Conservation (phyloP, 345 rosid species). For the Theobroma cacao region DNA sequence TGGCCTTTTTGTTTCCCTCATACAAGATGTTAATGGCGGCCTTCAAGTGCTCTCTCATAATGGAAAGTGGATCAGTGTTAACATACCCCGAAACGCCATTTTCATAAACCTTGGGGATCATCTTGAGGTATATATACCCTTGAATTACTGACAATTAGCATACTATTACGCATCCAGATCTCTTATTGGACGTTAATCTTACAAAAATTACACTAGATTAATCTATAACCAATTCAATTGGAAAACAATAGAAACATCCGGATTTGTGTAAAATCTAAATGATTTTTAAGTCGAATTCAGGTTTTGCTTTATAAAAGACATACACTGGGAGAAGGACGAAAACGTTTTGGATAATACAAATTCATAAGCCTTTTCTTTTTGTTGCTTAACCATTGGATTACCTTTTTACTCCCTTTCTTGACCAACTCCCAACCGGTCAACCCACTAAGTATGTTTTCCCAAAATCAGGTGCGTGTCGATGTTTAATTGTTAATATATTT, state of each 20-base stretch:
- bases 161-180: neutral
- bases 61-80: constrained; percentile 24
- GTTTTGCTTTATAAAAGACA: too few species aligned
- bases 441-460: too few species aligned
- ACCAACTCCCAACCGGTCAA: neutral
- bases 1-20: constrained; percentile 27
- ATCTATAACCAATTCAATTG: too few species aligned
- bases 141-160: neutral
- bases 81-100: constrained; percentile 18
- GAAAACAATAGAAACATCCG: too few species aligned
- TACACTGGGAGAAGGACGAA: too few species aligned
- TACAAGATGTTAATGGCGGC: constrained; percentile 31
- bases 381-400: too few species aligned
- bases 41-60: constrained; percentile 21
- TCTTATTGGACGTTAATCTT: neutral
- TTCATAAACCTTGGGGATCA: constrained; percentile 29
- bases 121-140: constrained; percentile 20
- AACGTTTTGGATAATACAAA: too few species aligned
- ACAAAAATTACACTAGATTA: too few species aligned
- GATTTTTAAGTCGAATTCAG: too few species aligned
- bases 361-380: too few species aligned
- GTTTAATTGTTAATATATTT: neutral
- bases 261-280: too few species aligned
- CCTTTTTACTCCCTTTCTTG: neutral
- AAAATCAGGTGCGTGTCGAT: neutral